Percentiles rank a stretch among this genome's conserved stretches.
phyloP scores from a whole-genome alignment of 441 rosid genomes.

The Erysimum cheiri region DNA sequence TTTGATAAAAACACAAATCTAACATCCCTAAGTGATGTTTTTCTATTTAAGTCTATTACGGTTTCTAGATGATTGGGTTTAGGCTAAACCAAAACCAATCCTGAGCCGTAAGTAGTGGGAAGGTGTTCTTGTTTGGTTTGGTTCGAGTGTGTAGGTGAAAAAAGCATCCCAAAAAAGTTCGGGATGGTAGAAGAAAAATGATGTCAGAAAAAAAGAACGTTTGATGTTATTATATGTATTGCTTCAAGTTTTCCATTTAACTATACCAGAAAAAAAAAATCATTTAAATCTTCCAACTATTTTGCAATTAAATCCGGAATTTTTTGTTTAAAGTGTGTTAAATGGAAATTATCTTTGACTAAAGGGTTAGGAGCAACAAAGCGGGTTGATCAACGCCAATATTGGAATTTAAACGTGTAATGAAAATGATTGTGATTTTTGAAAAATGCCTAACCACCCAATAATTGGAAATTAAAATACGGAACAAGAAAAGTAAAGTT shows the following conservation, averaged over 20 bases:
- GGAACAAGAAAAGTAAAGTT: slow-evolving; percentile 18
- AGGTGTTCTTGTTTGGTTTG: slow-evolving; percentile 27
- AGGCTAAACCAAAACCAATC: slow-evolving; percentile 37
- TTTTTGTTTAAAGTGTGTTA: too few relatives aligned
- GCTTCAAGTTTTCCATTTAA: slow-evolving; percentile 23
- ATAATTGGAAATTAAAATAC: too few relatives aligned
- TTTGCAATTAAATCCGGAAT: too few relatives aligned
- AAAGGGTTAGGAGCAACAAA: too few relatives aligned
- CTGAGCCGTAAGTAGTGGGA: slow-evolving; percentile 28
- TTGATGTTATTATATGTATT: slow-evolving; percentile 34
- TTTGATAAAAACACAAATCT: slow-evolving; percentile 35
- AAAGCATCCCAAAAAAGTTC: slow-evolving; percentile 14
- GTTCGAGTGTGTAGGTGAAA: slow-evolving; percentile 34
- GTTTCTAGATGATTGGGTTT: slow-evolving; percentile 40
- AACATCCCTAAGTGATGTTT: slow-evolving; percentile 41
- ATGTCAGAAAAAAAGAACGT: slow-evolving; percentile 16
- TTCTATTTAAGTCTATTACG: slow-evolving; percentile 29
- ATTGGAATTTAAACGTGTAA: too few relatives aligned
- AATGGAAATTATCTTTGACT: too few relatives aligned
- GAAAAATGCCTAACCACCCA: too few relatives aligned
- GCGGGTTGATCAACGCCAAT: too few relatives aligned
- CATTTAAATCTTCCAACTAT: neutral
- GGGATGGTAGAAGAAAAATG: slow-evolving; percentile 39
- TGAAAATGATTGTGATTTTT: too few relatives aligned
- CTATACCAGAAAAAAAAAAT: neutral